Percentiles rank a stretch among this genome's conserved stretches.
phyloP scores from a whole-genome alignment of 164 flowering plant species.

The Tinospora cordifolia region DNA sequence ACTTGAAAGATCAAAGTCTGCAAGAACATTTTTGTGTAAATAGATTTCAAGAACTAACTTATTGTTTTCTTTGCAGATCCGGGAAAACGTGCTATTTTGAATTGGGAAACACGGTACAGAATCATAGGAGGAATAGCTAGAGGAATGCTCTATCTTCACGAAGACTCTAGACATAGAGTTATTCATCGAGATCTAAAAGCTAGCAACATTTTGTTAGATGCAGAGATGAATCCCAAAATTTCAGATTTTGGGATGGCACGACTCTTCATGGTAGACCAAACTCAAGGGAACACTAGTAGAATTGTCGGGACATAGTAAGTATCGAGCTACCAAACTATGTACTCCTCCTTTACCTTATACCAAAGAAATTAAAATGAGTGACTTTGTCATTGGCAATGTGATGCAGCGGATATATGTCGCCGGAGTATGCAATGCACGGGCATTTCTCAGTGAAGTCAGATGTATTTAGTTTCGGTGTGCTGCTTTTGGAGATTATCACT shows the following conservation, averaged over 20 bases:
- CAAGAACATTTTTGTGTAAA: not conserved
- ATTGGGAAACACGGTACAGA: conserved; percentile 23
- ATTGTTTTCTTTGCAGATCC: conserved; percentile 11
- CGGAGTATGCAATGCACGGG: conserved; percentile 45
- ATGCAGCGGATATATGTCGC: conserved; percentile 52
- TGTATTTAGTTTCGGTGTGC: conserved; percentile 16
- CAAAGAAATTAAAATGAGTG: not conserved
- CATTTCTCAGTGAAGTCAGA: conserved; percentile 40
- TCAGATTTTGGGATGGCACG: conserved; percentile 47
- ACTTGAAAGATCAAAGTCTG: not conserved
- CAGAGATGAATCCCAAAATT: conserved; percentile 33
- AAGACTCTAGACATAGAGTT: conserved; percentile 22
- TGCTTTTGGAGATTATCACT: conserved; percentile 2
- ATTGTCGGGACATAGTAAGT: conserved; percentile 42
- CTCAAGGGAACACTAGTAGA: conserved; percentile 26
- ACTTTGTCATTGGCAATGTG: not conserved
- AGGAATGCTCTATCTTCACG: conserved; percentile 28
- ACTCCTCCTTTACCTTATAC: not conserved
- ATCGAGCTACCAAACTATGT: not conserved
- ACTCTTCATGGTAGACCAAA: conserved; percentile 27
- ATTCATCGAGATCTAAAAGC: conserved; percentile 28
- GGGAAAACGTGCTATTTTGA: not conserved
- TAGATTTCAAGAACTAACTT: not conserved
- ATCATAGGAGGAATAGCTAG: conserved; percentile 22
- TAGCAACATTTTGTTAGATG: conserved; percentile 20